Evolutionary conservation across 1,284 basidiomycete species (phyloP).

Genomic region (Mycena sp.): DNA sequence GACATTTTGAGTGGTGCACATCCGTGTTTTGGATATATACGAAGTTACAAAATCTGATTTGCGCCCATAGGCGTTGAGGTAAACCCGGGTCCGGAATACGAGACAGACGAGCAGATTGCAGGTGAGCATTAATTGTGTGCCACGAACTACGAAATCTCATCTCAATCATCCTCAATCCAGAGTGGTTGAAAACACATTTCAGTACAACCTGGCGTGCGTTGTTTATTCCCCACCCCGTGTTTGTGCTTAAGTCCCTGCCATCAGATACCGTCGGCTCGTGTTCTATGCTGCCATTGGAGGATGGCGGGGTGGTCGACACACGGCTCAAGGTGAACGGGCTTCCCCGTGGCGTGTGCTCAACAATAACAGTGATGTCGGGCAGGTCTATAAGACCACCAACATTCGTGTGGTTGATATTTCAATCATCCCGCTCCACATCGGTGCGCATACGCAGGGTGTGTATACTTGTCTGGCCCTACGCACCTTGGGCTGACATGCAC

Average conservation of each 20-base stretch:
- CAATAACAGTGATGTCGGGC: conserved; percentile 34
- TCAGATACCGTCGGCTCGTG: conserved; percentile 52
- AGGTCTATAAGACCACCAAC: conserved; percentile 51
- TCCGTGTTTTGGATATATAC: no score
- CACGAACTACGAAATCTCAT: not conserved
- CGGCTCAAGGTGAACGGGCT: conserved; percentile 44
- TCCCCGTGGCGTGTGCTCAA: conserved; percentile 34
- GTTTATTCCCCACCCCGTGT: no score
- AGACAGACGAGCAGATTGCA: conserved; percentile 39
- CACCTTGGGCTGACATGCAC: not conserved
- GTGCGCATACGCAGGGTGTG: conserved; percentile 44
- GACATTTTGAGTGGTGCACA: conserved; percentile 36
- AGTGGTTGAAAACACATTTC: conserved; percentile 39
- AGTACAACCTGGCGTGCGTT: conserved; percentile 42
- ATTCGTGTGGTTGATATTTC: conserved; percentile 54
- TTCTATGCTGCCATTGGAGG: conserved; percentile 67
- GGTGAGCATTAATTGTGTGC: conserved; percentile 17
- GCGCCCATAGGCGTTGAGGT: conserved; percentile 42
- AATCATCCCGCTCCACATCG: conserved; percentile 47
- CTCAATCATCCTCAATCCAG: conserved; percentile 24
- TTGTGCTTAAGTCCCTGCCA: not conserved
- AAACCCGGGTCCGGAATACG: conserved; percentile 47
- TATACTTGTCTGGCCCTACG: not conserved
- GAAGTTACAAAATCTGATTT: no score
- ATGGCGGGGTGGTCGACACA: conserved; percentile 59